Percentiles rank a stretch among this genome's conserved stretches.
Evolutionary conservation across 208 protist species (phyloP).

Genomic region (Leishmania martiniquensis): DNA sequence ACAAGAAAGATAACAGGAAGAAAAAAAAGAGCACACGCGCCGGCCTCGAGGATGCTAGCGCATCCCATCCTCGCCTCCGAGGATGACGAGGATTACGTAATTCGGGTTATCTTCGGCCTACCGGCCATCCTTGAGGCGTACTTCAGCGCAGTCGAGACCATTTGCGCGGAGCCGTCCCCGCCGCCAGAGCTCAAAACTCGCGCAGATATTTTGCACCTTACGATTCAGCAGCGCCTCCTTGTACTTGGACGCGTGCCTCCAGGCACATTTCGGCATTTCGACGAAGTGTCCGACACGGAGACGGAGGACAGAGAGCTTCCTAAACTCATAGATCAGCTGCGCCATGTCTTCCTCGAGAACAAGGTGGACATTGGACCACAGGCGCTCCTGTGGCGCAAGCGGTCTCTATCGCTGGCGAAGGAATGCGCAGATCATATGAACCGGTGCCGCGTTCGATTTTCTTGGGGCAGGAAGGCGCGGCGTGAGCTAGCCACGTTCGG

Average conservation of each 20-base stretch:
- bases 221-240: conserved; percentile 62
- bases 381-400: conserved; percentile 77
- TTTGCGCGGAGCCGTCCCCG: conserved; percentile 55
- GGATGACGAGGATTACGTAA: conserved; percentile 85
- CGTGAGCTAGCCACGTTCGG: conserved; percentile 56
- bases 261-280: conserved; percentile 43
- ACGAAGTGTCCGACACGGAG: conserved; percentile 23
- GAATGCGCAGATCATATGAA: conserved; percentile 75
- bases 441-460: conserved; percentile 62
- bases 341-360: conserved; percentile 74
- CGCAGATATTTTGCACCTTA: conserved; percentile 59
- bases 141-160: conserved; percentile 66
- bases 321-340: conserved; percentile 65
- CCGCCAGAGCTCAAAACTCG: conserved; percentile 44
- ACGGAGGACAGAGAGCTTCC: conserved; percentile 64
- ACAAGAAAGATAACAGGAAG: neutral
- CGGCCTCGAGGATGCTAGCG: conserved; percentile 49
- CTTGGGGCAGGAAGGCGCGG: conserved; percentile 39
- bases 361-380: conserved; percentile 67
- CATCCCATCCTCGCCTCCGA: conserved; percentile 90
- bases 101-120: conserved; percentile 59
- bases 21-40: too few relatives aligned
- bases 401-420: conserved; percentile 65
- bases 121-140: conserved; percentile 65
- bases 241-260: conserved; percentile 48